Conservation (phyloP, 148 eudicot genomes). For the Rhododendron vialii region DNA sequence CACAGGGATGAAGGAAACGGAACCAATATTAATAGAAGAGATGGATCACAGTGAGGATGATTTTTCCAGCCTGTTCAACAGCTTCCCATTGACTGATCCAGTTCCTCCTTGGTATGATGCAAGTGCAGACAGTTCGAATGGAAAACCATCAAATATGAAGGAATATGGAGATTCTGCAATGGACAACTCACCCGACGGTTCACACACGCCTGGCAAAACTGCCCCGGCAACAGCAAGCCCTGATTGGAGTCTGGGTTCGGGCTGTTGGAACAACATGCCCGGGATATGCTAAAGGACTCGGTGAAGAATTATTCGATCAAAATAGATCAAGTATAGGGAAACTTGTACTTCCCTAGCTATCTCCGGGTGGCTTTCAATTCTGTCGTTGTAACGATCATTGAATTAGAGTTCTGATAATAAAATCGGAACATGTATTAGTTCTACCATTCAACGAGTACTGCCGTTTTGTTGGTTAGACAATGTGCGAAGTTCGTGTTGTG, state of each 20-base stretch:
- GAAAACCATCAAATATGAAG: conserved; percentile 23
- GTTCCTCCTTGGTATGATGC: conserved; percentile 53
- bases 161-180: conserved; percentile 19
- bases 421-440: background rate
- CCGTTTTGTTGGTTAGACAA: background rate
- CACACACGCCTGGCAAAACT: conserved; percentile 20
- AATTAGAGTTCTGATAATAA: background rate
- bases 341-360: background rate
- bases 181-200: conserved; percentile 19
- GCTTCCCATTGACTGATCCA: conserved; percentile 48
- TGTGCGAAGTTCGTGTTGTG: background rate
- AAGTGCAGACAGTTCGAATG: conserved; percentile 26
- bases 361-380: background rate
- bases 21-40: conserved; percentile 14
- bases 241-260: conserved; percentile 29
- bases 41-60: conserved; percentile 44
- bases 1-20: conserved; percentile 20
- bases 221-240: conserved; percentile 20
- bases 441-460: background rate
- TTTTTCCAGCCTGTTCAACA: conserved; percentile 59
- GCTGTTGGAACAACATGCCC: conserved; percentile 69
- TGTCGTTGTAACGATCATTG: background rate
- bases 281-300: conserved; percentile 28
- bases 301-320: background rate
- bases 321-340: background rate